Evolutionary conservation across 345 rosid species (phyloP), one percentile per base, ranked within the genome.

Genomic region (Passiflora organensis): DNA sequence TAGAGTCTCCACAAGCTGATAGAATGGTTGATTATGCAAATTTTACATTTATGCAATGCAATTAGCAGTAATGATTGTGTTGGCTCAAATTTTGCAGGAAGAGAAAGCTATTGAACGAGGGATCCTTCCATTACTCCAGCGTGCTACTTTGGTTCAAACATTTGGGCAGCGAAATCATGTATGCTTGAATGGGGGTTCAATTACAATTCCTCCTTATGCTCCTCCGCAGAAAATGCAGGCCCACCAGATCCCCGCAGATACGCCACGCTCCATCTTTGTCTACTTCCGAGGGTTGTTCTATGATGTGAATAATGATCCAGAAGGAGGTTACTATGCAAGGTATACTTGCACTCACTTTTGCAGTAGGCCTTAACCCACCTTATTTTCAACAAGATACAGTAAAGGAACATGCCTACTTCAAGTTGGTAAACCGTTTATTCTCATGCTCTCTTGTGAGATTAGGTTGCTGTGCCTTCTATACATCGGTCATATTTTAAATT

Each of bases 271-370:
- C 65, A 91, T 91, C 71, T 91, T 88, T 66, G 96, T 85, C 56
- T 91, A 91, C 78, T 91, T 91, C 42, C 89, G 98, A 0, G 96
- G 98, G 20, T 70, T 91, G 82, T 88, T 91, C 63, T 91, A 86
- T 34, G 96, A 91, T 49, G 90, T 91, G 21, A 88, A 88, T 60
- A 91, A 88, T 45, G 98, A 91, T 32, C 98, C 98, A 2, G 96
- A 91, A 80, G 96, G 98, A 2, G 98, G 98, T 32, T 91, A 88
- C 58, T 91, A 86, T 59, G 98, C 96, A 56, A 88, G 98, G 96
- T 91, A 78, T 55, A 55, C 43, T 39, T 36, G 46, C n/a, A 6
- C 16, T 13, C 1, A 44, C 51, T 50, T 56, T 9, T 28, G 4
- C 28, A 28, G 39, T 34, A 51, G 19, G 32, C 4, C n/a, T 41